phyloP scores from a whole-genome alignment of 345 rosid genomes.

The Sonneratia caseolaris region DNA sequence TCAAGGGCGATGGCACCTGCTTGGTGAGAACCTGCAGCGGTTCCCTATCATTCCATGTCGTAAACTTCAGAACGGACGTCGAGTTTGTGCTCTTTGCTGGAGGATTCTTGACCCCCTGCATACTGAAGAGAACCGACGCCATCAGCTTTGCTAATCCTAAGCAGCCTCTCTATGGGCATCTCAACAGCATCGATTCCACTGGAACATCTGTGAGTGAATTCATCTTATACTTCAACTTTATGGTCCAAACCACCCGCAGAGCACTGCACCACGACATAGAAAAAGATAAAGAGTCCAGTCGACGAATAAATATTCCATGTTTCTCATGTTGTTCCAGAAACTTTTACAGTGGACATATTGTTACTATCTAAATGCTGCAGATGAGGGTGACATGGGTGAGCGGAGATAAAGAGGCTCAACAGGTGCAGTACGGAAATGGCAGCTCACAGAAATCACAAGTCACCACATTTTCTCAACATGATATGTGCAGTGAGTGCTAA shows the following conservation, averaged over 20 bases:
- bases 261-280: too few species aligned
- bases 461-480: constrained; percentile 37
- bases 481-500: constrained; percentile 49
- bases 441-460: constrained; percentile 28
- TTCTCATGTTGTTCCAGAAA: neutral
- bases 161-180: constrained; percentile 41
- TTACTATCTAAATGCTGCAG: constrained; percentile 18
- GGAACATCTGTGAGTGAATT: constrained; percentile 35
- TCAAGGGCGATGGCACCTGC: constrained; percentile 16
- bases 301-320: neutral
- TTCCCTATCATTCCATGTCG: constrained; percentile 36
- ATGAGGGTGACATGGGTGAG: constrained; percentile 69
- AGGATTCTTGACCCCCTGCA: constrained; percentile 45
- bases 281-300: too few species aligned
- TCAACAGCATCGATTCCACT: constrained; percentile 47
- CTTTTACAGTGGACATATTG: neutral
- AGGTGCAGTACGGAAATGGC: constrained; percentile 41
- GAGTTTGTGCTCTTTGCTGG: constrained; percentile 46
- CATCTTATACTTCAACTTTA: neutral
- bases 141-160: constrained; percentile 41
- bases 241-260: too few species aligned
- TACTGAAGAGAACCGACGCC: constrained; percentile 27
- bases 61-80: constrained; percentile 54
- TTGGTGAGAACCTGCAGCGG: constrained; percentile 30
- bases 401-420: constrained; percentile 41